Evolutionary conservation across 106 monocot species (phyloP).

Genomic region (Amphibolis antarctica): DNA sequence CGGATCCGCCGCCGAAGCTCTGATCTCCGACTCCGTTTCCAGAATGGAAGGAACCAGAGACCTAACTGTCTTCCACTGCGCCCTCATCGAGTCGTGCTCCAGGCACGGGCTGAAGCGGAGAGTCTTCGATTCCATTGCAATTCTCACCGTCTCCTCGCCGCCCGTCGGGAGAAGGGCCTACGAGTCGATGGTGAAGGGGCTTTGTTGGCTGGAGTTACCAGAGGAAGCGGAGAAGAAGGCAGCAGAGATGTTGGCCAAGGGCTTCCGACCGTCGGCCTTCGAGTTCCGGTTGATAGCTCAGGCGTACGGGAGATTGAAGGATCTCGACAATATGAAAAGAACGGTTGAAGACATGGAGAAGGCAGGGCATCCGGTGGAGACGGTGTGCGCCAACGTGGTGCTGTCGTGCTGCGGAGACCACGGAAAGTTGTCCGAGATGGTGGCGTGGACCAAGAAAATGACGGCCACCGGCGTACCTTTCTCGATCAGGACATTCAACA

Average conservation of each 20-base stretch:
- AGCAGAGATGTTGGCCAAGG: conserved; percentile 29
- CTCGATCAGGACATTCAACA: conserved; percentile 41
- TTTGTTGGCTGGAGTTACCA: conserved; percentile 43
- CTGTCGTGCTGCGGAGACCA: conserved; percentile 67
- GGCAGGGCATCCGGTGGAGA: conserved; percentile 33
- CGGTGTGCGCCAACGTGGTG: conserved; percentile 41
- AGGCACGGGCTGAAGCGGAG: conserved; percentile 14
- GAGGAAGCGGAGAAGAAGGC: conserved; percentile 47
- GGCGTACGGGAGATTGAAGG: conserved; percentile 40
- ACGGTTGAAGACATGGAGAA: conserved; percentile 38
- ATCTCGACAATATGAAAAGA: conserved; percentile 42
- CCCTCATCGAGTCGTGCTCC: conserved; percentile 55
- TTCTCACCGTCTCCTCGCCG: conserved; percentile 4
- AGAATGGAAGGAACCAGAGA: conserved; percentile 19
- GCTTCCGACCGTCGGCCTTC: conserved; percentile 50
- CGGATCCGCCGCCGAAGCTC: conserved; percentile 25
- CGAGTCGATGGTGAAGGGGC: conserved; percentile 41
- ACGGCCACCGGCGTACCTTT: conserved; percentile 18
- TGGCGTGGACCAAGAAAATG: conserved; percentile 42
- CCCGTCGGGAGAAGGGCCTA: conserved; percentile 17
- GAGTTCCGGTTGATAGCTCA: conserved; percentile 45
- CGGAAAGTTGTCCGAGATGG: conserved; percentile 34
- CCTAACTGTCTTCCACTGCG: conserved; percentile 45
- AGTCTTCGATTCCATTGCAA: conserved; percentile 16
- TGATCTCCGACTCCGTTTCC: conserved; percentile 37